These are phyloP conservation scores for Magnolia sinica DNA, from an alignment of 164 flowering plant species.

Conservation along the genomic window DNA sequence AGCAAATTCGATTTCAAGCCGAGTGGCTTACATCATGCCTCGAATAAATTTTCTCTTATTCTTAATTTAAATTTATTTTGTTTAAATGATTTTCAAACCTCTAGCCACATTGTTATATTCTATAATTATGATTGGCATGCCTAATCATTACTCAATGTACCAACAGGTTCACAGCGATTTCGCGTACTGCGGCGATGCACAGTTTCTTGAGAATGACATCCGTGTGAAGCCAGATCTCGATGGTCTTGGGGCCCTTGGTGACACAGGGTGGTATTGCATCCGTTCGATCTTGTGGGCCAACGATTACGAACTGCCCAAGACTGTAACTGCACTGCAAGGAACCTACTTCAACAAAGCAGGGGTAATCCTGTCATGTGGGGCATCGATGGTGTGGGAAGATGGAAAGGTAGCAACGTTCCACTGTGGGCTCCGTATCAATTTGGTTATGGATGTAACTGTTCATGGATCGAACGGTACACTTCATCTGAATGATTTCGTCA, in stretches of 20 bases:
- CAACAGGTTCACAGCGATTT: slow-evolving; percentile 47
- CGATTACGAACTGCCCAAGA: slow-evolving; percentile 58
- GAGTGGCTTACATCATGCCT: no score
- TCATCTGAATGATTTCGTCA: slow-evolving; percentile 51
- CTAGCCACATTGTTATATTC: no score
- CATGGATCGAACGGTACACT: slow-evolving; percentile 59
- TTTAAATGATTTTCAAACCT: no score
- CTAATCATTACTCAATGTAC: no score
- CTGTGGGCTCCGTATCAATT: slow-evolving; percentile 52
- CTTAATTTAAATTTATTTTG: no score
- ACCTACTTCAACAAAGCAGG: slow-evolving; percentile 53
- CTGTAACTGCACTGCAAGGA: slow-evolving; percentile 45
- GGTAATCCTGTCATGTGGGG: slow-evolving; percentile 58
- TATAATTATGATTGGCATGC: no score
- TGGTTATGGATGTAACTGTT: slow-evolving; percentile 57
- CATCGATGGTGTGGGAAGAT: slow-evolving; percentile 58
- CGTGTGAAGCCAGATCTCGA: slow-evolving; percentile 78
- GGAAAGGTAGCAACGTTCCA: slow-evolving; percentile 58
- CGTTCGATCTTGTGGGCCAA: slow-evolving; percentile 49
- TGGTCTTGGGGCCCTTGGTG: slow-evolving; percentile 72
- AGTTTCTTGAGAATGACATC: slow-evolving; percentile 62
- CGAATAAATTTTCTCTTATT: no score
- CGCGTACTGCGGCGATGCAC: slow-evolving; percentile 28
- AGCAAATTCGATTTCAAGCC: no score
- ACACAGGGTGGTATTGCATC: slow-evolving; percentile 73